phyloP scores from a whole-genome alignment of 2,329 filamentous ascomycete species.

The Monosporascus ibericus region DNA sequence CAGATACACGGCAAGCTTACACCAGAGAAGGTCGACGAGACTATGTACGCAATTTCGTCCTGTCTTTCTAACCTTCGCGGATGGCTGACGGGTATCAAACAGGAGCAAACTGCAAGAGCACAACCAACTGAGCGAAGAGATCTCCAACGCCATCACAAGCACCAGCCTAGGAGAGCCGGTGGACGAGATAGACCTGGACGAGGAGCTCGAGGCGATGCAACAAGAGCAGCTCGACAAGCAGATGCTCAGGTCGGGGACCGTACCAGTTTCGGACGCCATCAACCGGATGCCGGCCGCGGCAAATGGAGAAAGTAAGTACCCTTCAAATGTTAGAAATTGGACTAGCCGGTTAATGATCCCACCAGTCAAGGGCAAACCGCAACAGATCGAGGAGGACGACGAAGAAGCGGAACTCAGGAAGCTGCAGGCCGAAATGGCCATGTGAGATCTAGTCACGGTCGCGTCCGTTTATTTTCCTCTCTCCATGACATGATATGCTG shows the following conservation, averaged over 20 bases:
- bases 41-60: conserved; percentile 63
- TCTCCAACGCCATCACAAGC: conserved; percentile 76
- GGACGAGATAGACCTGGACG: conserved; percentile 82
- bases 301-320: conserved; percentile 68
- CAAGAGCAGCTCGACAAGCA: conserved; percentile 90
- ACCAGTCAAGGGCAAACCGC: conserved; percentile 45
- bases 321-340: neutral
- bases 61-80: neutral
- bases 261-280: conserved; percentile 75
- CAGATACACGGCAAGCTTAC: conserved; percentile 86
- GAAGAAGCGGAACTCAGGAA: conserved; percentile 93
- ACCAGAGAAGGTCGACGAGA: conserved; percentile 89
- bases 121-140: conserved; percentile 89
- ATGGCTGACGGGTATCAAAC: conserved; percentile 11
- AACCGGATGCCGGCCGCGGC: conserved; percentile 70
- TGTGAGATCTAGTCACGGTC: conserved; percentile 47
- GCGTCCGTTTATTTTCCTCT: conserved; percentile 5
- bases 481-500: conserved; percentile 10
- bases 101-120: conserved; percentile 91
- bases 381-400: conserved; percentile 71
- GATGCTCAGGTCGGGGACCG: conserved; percentile 82
- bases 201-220: conserved; percentile 78
- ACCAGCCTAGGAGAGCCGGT: conserved; percentile 60
- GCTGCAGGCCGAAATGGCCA: conserved; percentile 94
- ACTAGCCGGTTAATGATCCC: conserved; percentile 9